Evolutionary conservation across 805 yeast species (phyloP), one percentile per base, ranked within the genome.

Genomic region (Hanseniaspora valbyensis): DNA sequence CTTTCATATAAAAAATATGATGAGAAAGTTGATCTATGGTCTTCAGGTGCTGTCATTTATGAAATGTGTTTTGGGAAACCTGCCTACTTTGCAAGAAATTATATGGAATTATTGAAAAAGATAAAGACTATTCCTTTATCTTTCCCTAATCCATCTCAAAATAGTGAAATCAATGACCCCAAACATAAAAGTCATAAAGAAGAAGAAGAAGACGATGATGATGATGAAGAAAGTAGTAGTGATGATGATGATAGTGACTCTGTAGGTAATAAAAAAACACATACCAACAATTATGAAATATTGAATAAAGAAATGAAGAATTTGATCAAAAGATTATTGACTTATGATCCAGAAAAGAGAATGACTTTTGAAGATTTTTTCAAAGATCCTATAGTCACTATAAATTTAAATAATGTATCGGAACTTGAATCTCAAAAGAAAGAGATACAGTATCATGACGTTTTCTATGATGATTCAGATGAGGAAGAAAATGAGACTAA

Each of bases 61-160:
- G 98, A 92, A 66, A 89, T 92, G 96, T 76, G 85, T 12, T 88
- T 85, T 28, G 97, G 97, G n/a, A 83, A 77, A 64, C 96, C 98
- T 1, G 98, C 98, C 0, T 92, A 89, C 64, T 79, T 83, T 56
- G 97, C 98, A 2, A 78, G 83, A 3, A 92, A 92, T 62, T 97
- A 90, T 63, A 80, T 92, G 54, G 96, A 90, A 62, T 73, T 92
- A 50, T 74, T 85, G 60, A 81, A 84, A 64, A 85, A 81, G 60
- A 92, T 92, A 57, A 95, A 89, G 62, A 78, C 76, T 55, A 95
- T 89, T 66, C 71, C 70, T 46, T 87, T 92, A 39, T 69, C 74
- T 26, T 89, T 90, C 62, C 95, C 96, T 2, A 28, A 38, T 24
- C 5, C 5, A 4, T 12, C 4, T 38, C 16, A 21, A 9, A 24